Base-by-base conservation (phyloP, 2,329 filamentous ascomycete genomes). In the Trichoderma endophyticum region DNA sequence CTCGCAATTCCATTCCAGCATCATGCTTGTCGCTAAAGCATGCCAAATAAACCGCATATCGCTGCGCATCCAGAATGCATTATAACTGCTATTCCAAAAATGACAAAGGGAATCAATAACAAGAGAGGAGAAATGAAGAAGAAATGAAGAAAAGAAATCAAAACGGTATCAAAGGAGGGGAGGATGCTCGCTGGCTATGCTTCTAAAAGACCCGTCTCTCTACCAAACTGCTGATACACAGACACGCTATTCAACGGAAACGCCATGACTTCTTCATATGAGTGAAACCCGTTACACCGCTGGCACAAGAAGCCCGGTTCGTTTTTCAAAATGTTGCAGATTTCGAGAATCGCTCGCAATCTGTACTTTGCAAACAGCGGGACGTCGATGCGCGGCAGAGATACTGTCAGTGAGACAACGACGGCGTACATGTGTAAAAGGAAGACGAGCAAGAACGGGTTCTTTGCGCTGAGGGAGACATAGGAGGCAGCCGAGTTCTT, bases 341-440 rank as follows among this genome's bases (percentile, higher is more conserved):
- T 70, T 36, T 62, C 56, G n/a, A 51, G 39, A 7, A 70, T 70
- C 5, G 56, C 66, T 3, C 66, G 48, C 57, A 70, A 21, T 2
- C 66, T 21, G 32, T 26, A 70, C 30, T 70, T 70, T 24, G 66
- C 66, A 24, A 70, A 70, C 7, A 70, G 60, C 32, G 66, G 66
- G 1, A 70, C 39, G 18, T 70, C 66, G 30, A 70, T 36, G 4
- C 21, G 14, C 8, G 66, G 66, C 6, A 70, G 26, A 8, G 66
- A 57, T 7, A n/a, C 30, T 24, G 66, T 54, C n/a, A 70, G 66
- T 9, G 66, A 26, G 36, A 70, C 39, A 5, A 70, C 66, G 1
- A 70, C 66, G 12, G 66, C 39, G 9, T 70, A 70, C 57, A 70
- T 28, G 57, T 70, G 66, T 30, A 70, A 9, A 2, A 70, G 21